Conservation (phyloP, 495 filamentous ascomycete genomes). For the Talaromyces thailandensis region DNA sequence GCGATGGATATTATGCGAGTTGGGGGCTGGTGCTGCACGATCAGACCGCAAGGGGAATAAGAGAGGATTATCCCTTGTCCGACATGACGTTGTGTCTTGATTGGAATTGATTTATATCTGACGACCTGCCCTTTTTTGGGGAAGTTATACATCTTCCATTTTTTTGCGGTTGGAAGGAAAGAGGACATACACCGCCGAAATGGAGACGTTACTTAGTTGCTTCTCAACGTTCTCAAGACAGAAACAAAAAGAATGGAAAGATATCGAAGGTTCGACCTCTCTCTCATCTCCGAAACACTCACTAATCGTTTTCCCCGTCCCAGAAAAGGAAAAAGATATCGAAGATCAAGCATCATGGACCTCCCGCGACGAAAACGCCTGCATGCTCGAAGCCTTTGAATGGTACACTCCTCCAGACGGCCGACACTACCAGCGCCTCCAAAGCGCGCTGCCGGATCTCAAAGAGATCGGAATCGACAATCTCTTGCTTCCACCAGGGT, state of each 20-base stretch:
- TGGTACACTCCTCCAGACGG: conserved; percentile 63
- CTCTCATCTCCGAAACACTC: not conserved
- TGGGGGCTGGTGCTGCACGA: not conserved
- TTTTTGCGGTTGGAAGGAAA: not conserved
- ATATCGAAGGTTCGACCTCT: not conserved
- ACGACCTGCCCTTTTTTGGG: not conserved
- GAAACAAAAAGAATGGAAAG: conserved; percentile 4
- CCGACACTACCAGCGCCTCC: conserved; percentile 55
- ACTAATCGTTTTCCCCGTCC: not conserved
- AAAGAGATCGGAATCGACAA: conserved; percentile 54
- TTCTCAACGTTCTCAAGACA: not conserved
- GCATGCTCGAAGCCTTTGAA: conserved; percentile 66
- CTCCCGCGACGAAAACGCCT: conserved; percentile 38
- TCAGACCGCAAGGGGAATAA: not conserved
- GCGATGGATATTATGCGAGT: not conserved
- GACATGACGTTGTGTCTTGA: not conserved
- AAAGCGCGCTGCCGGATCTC: conserved; percentile 40
- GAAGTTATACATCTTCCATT: not conserved
- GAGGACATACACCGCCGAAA: not conserved
- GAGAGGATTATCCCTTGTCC: not conserved
- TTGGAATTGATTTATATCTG: not conserved
- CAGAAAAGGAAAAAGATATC: conserved; percentile 19
- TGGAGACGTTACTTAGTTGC: not conserved
- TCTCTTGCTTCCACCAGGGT: conserved; percentile 67
- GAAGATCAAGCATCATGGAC: conserved; percentile 26